Conservation (phyloP, 495 filamentous ascomycete genomes). For the Aspergillus homomorphus region DNA sequence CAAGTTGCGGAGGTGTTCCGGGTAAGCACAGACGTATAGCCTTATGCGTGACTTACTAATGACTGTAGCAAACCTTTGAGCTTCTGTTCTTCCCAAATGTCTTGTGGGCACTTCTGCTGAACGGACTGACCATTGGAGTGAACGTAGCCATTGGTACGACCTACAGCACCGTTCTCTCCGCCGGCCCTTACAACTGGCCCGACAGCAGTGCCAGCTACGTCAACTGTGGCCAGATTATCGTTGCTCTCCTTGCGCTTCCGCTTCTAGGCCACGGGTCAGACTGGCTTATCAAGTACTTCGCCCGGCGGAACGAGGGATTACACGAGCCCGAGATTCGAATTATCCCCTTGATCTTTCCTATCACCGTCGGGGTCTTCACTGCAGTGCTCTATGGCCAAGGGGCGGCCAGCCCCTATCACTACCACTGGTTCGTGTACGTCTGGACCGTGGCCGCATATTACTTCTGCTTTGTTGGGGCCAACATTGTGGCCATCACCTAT, state of each 20-base stretch:
- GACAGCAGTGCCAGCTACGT: constrained; percentile 30
- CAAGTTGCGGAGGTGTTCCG: constrained; percentile 23
- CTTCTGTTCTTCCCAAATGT: constrained; percentile 39
- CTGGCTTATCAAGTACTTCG: constrained; percentile 24
- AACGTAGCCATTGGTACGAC: constrained; percentile 40
- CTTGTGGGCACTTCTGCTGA: constrained; percentile 36
- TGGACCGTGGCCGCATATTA: constrained; percentile 33
- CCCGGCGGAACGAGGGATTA: constrained; percentile 25
- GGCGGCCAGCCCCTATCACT: constrained; percentile 25
- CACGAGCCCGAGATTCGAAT: constrained; percentile 35
- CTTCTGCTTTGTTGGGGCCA: constrained; percentile 38
- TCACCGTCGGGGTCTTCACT: constrained; percentile 30
- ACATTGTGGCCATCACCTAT: constrained; percentile 39
- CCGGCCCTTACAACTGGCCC: constrained; percentile 33
- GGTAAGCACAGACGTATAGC: constrained; percentile 5
- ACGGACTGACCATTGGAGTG: constrained; percentile 36
- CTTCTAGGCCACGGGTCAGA: constrained; percentile 32
- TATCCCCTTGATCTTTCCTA: constrained; percentile 30
- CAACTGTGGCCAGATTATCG: constrained; percentile 33
- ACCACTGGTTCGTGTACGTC: constrained; percentile 36
- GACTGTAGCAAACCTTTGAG: constrained; percentile 17
- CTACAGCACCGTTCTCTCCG: constrained; percentile 31
- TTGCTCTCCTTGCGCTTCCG: constrained; percentile 32
- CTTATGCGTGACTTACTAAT: neutral
- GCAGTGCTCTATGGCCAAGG: constrained; percentile 33